Evolutionary conservation across 257 asterid species (phyloP), one percentile per base, ranked within the genome.

Genomic region (Solanum dulcamara): DNA sequence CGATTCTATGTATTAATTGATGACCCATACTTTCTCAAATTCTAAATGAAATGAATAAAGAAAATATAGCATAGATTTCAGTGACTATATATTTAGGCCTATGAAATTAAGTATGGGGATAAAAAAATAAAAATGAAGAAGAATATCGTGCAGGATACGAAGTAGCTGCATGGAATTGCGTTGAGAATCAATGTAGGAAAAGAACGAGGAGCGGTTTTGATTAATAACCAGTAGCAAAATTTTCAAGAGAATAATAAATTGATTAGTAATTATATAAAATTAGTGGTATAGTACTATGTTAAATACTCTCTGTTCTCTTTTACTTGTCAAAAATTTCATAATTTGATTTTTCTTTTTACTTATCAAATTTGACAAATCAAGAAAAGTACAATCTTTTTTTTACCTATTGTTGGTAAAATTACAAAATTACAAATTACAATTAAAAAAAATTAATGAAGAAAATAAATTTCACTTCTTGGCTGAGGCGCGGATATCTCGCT

Each of bases 111-210:
- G 82, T 70, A 59, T 55, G 66, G 55, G 75, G 80, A 81, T 84
- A 71, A 85, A 88, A 82, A 12, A 14, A 81, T 86, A 87, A 82
- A 38, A 7, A 40, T 10, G 8, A 83, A 60, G 74, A 83, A 85
- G 85, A 70, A 90, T 90, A 92, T 89, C 94, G 95, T 92, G 90
- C 84, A 89, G 89, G 83, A 92, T 89, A 92, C 96, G 94, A 90
- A 83, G 90, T 89, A 72, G 85, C 66, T 85, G 91, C 96, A 89
- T 91, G 92, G 92, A 85, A 87, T 90, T 92, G 92, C 94, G 94
- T 80, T 85, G 70, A 84, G 88, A 84, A 90, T 90, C 92, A 88
- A 90, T 88, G 88, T 87, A 89, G 87, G 91, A 84, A 81, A 62
- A 83, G 83, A 80, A 89, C 93, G 83, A 91, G 83, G 89, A 87